Evolutionary conservation across 169 alveolate genomes (phyloP), one percentile per base, ranked within the genome.

Genomic region (Cyclospora cayetanensis): DNA sequence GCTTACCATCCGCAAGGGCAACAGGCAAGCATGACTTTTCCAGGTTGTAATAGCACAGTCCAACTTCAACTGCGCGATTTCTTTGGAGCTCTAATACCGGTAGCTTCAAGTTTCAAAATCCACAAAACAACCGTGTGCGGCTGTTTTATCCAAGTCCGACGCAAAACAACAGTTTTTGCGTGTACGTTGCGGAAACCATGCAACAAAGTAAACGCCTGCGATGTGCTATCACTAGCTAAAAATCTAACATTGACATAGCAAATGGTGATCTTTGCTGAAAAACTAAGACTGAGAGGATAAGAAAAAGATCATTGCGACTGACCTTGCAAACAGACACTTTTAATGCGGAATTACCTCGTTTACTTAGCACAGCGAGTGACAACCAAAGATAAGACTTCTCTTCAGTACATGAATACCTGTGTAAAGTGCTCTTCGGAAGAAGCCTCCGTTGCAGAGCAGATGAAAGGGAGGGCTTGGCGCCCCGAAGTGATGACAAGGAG

Each of bases 11-110:
- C 27, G 5, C 15, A 27, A 68, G 31, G 11, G 80, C 41, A 2
- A 68, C 9, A 12, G 80, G 80, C 39, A 68, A 29, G 2, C 1
- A 18, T 29, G 43, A 31, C 27, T 15, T 50, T 35, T 68, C 80
- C 15, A 68, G 50, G 42, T 27, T 31, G 31, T 9, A 27, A 27
- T 27, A 68, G 80, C 80, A 68, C 3, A 27, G 41, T 27, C 80
- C 80, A 18, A 35, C 42, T 29, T 27, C 50, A 1, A 68, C 80
- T 68, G 80, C 80, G 12, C 20, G 80, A 7, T 5, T 27, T 50
- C 80, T 50, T 35, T 68, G 80, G 43, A 68, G 80, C 15, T 68
- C 52, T 22, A 68, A 50, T 50, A 68, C 50, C 20, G 80, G 80
- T 31, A 68, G 52, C 80, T 68, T 42, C 80, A 27, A 11, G 31